These are phyloP conservation scores for Calonectria pseudoturangicola DNA, from an alignment of 2,329 filamentous ascomycete genomes.

Conservation along the genomic window DNA sequence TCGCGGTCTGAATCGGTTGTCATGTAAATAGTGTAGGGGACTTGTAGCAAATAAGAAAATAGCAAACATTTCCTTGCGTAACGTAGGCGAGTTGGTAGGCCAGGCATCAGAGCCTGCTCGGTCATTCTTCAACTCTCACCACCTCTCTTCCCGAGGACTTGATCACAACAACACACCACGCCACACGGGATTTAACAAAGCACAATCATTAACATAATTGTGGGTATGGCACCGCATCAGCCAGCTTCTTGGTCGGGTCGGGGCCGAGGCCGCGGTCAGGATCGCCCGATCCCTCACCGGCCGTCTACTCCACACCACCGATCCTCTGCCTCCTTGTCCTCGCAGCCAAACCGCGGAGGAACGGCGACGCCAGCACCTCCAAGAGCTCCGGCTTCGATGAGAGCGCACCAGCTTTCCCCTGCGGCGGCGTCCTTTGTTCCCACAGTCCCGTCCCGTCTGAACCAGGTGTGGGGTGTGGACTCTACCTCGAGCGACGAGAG, in stretches of 20 bases:
- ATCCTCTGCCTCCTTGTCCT: background rate
- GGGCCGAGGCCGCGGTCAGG: background rate
- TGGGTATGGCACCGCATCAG: background rate
- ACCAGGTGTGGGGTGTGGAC: background rate
- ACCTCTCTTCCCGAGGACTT: background rate
- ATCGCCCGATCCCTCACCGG: too few relatives aligned
- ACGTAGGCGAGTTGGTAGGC: background rate
- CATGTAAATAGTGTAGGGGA: slow-evolving; percentile 1
- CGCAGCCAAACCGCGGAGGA: background rate
- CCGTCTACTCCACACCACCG: background rate
- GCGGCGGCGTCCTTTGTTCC: background rate
- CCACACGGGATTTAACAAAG: background rate
- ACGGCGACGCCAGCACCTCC: background rate
- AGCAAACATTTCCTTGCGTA: slow-evolving; percentile 24
- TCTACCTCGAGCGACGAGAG: background rate
- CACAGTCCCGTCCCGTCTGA: background rate
- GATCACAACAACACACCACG: background rate
- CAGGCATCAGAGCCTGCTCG: background rate
- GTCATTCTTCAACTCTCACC: background rate
- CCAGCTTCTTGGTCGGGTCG: background rate
- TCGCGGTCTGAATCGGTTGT: background rate
- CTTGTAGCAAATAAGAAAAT: background rate
- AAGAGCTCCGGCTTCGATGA: background rate
- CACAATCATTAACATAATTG: too few relatives aligned
- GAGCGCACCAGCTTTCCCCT: background rate